Base-by-base conservation (phyloP, 257 asterid species). In the Ehretia macrophylla region DNA sequence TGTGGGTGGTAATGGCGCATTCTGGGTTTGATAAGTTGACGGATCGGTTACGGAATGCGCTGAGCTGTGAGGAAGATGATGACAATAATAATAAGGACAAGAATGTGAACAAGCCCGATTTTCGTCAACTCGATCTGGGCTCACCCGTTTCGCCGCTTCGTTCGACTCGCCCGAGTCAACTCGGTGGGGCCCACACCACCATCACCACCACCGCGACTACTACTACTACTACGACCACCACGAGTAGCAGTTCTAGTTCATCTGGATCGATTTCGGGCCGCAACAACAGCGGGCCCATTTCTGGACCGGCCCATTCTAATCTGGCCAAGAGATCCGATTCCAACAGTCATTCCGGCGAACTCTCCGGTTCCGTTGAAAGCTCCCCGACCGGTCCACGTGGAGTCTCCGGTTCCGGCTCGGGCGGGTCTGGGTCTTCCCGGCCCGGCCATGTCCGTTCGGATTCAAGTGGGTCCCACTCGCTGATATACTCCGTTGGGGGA, bases 71-170 rank as follows among this genome's bases (percentile, higher is more conserved):
- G 38, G 79, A 64, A 14, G 79, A 71, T 17, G 72, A 63, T 51
- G 58, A 68, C 8, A 68, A 65, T 51, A 39, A 55, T 23, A 70
- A 69, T 39, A 27, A 32, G 38, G 76, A 66, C 17, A 66, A 45
- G 19, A 55, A 50, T 42, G 65, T 71, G n/a, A 76, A 86, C 77
- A 90, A 87, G 68, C 94, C 96, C 40, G 96, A 85, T 64, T 90
- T 84, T 55, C 72, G 82, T 9, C 94, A 87, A 59, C 86, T 82
- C 71, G 89, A 87, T 75, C 83, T 79, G 74, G 88, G 84, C 44
- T 90, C 98, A 1, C 94, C 96, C 39, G 70, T 77, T 51, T 83
- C 94, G 42, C 84, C 95, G 32, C 75, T 14, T 42, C 47, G 14
- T 42, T 1, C 47, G 3, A 11, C 47, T 42, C 47, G 47, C 16